Evolutionary conservation across 768 basidiomycete genomes (phyloP), one percentile per base, ranked within the genome.

Genomic region (Steccherinum ochraceum): DNA sequence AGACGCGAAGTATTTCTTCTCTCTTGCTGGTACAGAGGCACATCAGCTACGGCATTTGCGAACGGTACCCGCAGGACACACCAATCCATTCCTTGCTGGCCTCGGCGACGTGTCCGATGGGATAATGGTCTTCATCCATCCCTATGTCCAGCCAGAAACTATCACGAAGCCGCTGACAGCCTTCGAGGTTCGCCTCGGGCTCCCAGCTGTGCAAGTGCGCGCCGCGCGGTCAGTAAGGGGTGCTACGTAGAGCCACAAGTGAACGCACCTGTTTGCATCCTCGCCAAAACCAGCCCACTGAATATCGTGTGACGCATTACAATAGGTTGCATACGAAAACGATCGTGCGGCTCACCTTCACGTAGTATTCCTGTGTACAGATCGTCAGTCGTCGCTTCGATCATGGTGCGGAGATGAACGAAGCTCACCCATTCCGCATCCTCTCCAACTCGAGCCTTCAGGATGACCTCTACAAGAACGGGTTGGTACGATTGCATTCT

Each of bases 181-280:
- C 68, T 27, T 61, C 56, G 12, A 89, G 70, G 60, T 89, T 85
- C 5, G 65, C 66, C 46, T 72, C 66, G 11, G 86, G 86, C 52
- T 88, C 86, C 86, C 86, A 88, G 57, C 86, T 88, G 51, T 21
- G n/a, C n/a, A n/a, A n/a, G n/a, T n/a, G n/a, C n/a, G n/a, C n/a
- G n/a, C n/a, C n/a, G n/a, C n/a, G n/a, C n/a, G n/a, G n/a, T n/a
- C n/a, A n/a, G n/a, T n/a, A n/a, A n/a, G n/a, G n/a, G n/a, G n/a
- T n/a, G n/a, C n/a, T n/a, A n/a, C n/a, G n/a, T n/a, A n/a, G n/a
- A n/a, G n/a, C n/a, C n/a, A 53, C n/a, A 18, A 55, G 16, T 43
- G 2, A 4, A n/a, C 69, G 24, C 55, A 83, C 86, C 73, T 85
- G 54, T 86, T 76, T 1, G 73, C 69, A 24, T 73, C 73, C 0